A percentile compares a stretch with the other conserved stretches of the same genome.
Evolutionary conservation across 495 filamentous ascomycete species (phyloP).

Genomic region (Letharia lupina): DNA sequence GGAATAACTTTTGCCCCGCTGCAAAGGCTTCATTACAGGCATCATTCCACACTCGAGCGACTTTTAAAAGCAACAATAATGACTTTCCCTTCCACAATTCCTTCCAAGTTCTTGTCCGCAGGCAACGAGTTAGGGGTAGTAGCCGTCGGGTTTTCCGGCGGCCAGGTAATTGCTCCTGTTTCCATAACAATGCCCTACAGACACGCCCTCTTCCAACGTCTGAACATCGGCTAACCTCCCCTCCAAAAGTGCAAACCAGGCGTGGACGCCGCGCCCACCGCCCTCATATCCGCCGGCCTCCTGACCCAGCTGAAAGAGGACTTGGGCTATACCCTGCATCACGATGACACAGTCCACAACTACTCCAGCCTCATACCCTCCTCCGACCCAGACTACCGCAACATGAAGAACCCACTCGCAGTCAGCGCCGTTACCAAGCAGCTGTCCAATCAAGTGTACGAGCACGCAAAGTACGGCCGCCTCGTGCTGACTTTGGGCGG

Average conservation of each 20-base stretch:
- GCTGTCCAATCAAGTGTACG: constrained; percentile 78
- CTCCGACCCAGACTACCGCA: constrained; percentile 66
- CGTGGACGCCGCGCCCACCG: constrained; percentile 86
- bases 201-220: constrained; percentile 4
- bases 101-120: constrained; percentile 72
- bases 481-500: constrained; percentile 90
- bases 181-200: background rate
- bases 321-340: constrained; percentile 77
- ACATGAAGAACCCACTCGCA: constrained; percentile 87
- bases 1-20: background rate
- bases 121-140: constrained; percentile 79
- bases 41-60: background rate
- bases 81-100: constrained; percentile 63
- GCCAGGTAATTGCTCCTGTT: constrained; percentile 58
- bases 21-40: background rate
- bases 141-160: constrained; percentile 93
- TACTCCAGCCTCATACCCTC: constrained; percentile 70
- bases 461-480: constrained; percentile 73
- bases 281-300: constrained; percentile 82
- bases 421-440: constrained; percentile 80
- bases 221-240: constrained; percentile 1
- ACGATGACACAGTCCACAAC: constrained; percentile 74
- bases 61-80: constrained; percentile 31
- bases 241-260: constrained; percentile 76
- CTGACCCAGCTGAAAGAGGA: constrained; percentile 75